Conservation (phyloP, 306 rosid genomes). For the Luffa aegyptiaca region DNA sequence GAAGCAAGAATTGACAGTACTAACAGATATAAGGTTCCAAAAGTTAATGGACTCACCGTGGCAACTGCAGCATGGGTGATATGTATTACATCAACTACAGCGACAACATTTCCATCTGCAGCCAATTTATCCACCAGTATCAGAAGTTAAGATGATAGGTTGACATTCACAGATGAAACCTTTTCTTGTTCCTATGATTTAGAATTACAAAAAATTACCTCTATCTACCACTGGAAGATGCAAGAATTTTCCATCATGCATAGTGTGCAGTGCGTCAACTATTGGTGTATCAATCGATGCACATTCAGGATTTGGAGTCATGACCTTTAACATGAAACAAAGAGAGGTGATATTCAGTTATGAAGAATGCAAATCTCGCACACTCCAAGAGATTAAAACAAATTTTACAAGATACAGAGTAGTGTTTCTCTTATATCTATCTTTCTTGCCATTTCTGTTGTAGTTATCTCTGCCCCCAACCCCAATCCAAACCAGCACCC, state of each 20-base stretch:
- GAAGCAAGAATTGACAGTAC: background rate
- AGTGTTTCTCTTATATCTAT: background rate
- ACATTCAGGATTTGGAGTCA: slow-evolving; percentile 95
- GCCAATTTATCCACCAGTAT: slow-evolving; percentile 14
- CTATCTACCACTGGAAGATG: slow-evolving; percentile 80
- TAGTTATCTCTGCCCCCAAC: background rate
- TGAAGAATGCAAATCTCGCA: background rate
- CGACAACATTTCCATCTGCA: slow-evolving; percentile 71
- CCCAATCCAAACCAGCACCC: background rate
- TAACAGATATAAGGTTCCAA: background rate
- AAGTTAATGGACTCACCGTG: slow-evolving; percentile 46
- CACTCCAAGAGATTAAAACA: background rate
- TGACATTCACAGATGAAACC: background rate
- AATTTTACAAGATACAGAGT: background rate
- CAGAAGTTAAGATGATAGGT: slow-evolving; percentile 17
- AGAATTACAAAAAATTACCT: slow-evolving; percentile 36
- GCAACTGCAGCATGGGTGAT: slow-evolving; percentile 94
- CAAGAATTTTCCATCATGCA: slow-evolving; percentile 92
- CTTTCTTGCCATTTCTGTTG: background rate
- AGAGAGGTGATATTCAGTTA: background rate
- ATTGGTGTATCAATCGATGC: slow-evolving; percentile 77
- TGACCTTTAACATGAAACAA: slow-evolving; percentile 42
- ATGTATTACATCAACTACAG: slow-evolving; percentile 71
- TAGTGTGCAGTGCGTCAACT: slow-evolving; percentile 82
- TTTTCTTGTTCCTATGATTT: background rate